phyloP scores from a whole-genome alignment of 2,329 filamentous ascomycete genomes.

The Pseudopyrenochaeta lycopersici region DNA sequence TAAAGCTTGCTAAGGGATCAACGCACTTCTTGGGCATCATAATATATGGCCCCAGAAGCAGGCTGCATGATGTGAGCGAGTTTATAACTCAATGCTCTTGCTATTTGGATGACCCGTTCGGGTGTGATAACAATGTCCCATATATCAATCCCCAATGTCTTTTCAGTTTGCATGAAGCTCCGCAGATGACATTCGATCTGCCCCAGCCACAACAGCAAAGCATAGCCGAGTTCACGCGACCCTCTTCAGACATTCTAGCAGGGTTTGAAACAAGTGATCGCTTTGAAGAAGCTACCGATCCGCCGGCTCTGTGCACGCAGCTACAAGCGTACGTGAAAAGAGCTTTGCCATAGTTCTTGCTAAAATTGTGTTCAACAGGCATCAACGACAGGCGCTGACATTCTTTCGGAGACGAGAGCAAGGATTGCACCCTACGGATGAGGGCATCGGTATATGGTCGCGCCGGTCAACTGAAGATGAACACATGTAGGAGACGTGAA shows the following conservation, averaged over 20 bases:
- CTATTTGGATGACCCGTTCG: constrained; percentile 17
- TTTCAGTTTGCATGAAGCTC: not conserved
- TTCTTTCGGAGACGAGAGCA: constrained; percentile 17
- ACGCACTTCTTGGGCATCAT: constrained; percentile 1
- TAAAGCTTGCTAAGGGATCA: not conserved
- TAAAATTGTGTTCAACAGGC: not conserved
- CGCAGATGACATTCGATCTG: constrained; percentile 18
- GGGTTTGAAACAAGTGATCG: constrained; percentile 6
- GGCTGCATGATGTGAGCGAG: constrained; percentile 1
- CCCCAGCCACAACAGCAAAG: not conserved
- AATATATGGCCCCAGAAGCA: constrained; percentile 6
- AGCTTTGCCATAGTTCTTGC: not conserved
- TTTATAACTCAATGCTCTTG: constrained; percentile 5
- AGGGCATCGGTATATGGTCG: constrained; percentile 11
- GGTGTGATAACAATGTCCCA: constrained; percentile 20
- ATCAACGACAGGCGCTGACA: constrained; percentile 16
- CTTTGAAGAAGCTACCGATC: not conserved
- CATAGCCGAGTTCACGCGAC: not conserved
- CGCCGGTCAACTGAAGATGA: not conserved
- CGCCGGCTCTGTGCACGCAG: constrained; percentile 1
- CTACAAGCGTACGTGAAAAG: constrained; percentile 4
- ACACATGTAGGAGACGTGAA: not conserved
- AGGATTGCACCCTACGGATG: constrained; percentile 8
- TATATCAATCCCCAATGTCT: constrained; percentile 22
- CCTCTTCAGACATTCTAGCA: constrained; percentile 3